Percentiles rank a stretch among this genome's conserved stretches.
Evolutionary conservation across 306 rosid species (phyloP).

Genomic region (Vigna angularis): DNA sequence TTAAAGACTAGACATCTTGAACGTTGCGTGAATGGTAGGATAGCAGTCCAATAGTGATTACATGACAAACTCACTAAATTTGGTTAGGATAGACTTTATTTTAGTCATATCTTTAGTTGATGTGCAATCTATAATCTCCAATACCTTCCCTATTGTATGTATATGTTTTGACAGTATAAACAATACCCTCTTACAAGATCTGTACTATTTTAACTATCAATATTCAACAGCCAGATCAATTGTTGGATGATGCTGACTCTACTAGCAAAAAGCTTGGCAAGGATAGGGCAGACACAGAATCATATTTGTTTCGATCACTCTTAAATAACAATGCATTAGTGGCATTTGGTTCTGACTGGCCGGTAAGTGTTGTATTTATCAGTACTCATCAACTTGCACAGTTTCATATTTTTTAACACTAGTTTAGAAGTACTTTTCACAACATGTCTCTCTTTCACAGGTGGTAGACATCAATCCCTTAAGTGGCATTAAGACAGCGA

Average conservation of each 20-base stretch:
- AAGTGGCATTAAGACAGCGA: conserved; percentile 70
- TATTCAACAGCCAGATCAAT: conserved; percentile 77
- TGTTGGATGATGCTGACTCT: conserved; percentile 71
- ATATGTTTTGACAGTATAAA: conserved; percentile 18
- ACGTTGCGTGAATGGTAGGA: too few relatives aligned
- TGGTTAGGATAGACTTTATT: too few relatives aligned
- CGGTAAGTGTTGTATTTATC: conserved; percentile 57
- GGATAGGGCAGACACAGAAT: conserved; percentile 79
- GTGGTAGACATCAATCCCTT: conserved; percentile 76
- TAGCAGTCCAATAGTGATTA: too few relatives aligned
- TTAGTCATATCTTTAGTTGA: too few relatives aligned
- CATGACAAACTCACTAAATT: too few relatives aligned
- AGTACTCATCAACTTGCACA: conserved; percentile 6
- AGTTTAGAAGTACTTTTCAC: conserved; percentile 6
- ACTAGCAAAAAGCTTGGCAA: conserved; percentile 73
- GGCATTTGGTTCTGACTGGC: conserved; percentile 92
- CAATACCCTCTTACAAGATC: conserved; percentile 17
- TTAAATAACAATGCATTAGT: conserved; percentile 58
- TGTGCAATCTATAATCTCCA: too few relatives aligned
- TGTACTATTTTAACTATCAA: conserved; percentile 17
- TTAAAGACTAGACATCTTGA: too few relatives aligned
- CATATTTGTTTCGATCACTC: conserved; percentile 74
- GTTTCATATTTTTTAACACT: conserved; percentile 13
- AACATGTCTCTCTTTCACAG: conserved; percentile 50
- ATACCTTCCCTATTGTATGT: neutral